A percentile compares a stretch with the other conserved stretches of the same genome.
phyloP scores from a whole-genome alignment of 2,329 filamentous ascomycete species.

The Fusarium beomiforme region DNA sequence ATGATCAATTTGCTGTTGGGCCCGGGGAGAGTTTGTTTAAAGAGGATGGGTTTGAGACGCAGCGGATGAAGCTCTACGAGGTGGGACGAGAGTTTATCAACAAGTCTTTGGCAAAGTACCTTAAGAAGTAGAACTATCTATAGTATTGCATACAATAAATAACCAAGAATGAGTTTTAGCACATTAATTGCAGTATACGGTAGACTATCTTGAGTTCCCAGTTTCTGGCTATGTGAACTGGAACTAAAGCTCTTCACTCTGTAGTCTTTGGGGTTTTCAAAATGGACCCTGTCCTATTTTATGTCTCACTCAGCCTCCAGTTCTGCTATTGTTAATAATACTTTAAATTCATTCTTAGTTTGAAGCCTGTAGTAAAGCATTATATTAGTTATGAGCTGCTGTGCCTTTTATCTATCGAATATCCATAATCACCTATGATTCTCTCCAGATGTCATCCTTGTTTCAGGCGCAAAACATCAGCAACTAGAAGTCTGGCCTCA shows the following conservation, averaged over 20 bases:
- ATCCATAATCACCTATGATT: rapidly evolving
- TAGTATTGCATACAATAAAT: rapidly evolving
- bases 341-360: too few species aligned
- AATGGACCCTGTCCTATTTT: too few species aligned
- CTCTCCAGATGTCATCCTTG: too few species aligned
- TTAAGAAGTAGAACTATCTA: slow-evolving; percentile 1
- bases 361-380: too few species aligned
- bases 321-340: too few species aligned
- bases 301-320: too few species aligned
- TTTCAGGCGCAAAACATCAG: too few species aligned
- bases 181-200: not conserved
- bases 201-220: not conserved
- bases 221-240: not conserved
- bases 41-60: slow-evolving; percentile 40
- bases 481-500: not conserved
- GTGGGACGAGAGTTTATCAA: slow-evolving; percentile 10
- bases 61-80: slow-evolving; percentile 32
- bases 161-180: too few species aligned
- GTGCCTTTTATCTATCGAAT: too few species aligned
- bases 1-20: slow-evolving; percentile 41
- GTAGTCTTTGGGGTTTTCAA: too few species aligned
- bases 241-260: too few species aligned
- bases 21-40: slow-evolving; percentile 32
- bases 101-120: slow-evolving; percentile 7
- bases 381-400: too few species aligned